Evolutionary conservation across 176 grass and related monocot species (phyloP).

Genomic region (Oryza australiensis): DNA sequence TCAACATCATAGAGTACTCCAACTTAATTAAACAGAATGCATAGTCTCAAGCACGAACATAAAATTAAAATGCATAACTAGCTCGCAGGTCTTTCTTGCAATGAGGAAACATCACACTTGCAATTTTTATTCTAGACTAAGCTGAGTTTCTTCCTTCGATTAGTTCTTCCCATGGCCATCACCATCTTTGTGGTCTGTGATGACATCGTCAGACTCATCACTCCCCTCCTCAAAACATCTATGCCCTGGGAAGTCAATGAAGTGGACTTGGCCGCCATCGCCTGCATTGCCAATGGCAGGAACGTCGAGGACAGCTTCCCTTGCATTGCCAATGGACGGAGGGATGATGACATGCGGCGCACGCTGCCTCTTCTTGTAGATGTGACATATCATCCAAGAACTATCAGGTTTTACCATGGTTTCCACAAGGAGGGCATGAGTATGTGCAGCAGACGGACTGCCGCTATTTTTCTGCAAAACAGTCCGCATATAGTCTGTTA

Average conservation of each 20-base stretch:
- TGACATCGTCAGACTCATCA: neutral
- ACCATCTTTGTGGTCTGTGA: neutral
- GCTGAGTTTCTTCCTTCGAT: neutral
- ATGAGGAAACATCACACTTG: neutral
- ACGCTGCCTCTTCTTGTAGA: neutral
- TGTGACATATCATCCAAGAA: neutral
- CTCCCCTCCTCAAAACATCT: neutral
- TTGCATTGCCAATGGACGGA: neutral
- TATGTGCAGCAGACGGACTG: neutral
- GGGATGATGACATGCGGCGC: neutral
- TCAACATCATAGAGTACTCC: no score
- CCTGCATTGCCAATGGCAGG: neutral
- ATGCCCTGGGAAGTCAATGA: neutral
- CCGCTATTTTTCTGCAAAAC: neutral
- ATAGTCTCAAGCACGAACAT: neutral
- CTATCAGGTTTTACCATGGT: neutral
- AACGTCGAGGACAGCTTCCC: neutral
- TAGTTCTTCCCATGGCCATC: neutral
- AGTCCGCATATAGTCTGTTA: neutral
- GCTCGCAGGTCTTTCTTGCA: neutral
- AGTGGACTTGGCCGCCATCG: neutral
- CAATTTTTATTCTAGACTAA: neutral
- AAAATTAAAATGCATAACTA: neutral
- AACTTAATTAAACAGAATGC: no score
- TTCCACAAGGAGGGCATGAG: neutral